Evolutionary conservation across 192 early-diverging fungal genomes (phyloP), one percentile per base, ranked within the genome.

Genomic region (Entomortierella parvispora): DNA sequence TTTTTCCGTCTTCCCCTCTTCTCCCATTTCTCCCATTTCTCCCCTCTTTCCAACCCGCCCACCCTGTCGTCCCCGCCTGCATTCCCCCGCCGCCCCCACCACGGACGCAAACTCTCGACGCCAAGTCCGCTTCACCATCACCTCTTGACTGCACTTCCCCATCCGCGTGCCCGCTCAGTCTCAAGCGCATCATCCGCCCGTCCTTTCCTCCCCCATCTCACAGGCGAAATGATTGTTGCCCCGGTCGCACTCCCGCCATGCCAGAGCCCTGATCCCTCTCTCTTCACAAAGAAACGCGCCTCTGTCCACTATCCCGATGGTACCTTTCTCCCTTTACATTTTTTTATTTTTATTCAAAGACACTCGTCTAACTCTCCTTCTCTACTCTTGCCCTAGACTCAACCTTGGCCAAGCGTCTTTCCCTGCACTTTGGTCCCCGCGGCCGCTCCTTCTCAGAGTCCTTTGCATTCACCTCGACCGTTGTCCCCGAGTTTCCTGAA

Each of bases 221-320:
- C 37, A 40, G 12, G 37, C 37, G 12, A 40, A n/a, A 67, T 60
- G 57, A 65, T 65, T 55, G 63, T 72, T 55, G 56, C 62, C 29
- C 62, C 57, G 49, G 56, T 64, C 23, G 64, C 70, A 18, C 26
- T 72, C 33, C 49, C 62, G 31, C 60, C 45, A 17, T 64, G 51
- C 43, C 60, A 51, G 46, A 51, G 32, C 37, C 6, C 44, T 22
- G 70, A 72, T 8, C 25, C 34, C 26, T 43, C 53, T 17, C 42
- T 59, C 42, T 40, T 9, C 12, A 72, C 46, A 47, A 72, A 72
- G 52, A 72, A 72, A 42, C 49, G 70, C 14, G 53, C 70, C 28
- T 72, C 70, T 2, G 57, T 72, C 49, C 70, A 72, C 25, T 72
- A 72, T 49, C 70, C 70, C 9, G 70, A 72, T 46, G 70, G 70